Base-by-base conservation (phyloP, 768 basidiomycete genomes). In the Podaxis pistillaris region DNA sequence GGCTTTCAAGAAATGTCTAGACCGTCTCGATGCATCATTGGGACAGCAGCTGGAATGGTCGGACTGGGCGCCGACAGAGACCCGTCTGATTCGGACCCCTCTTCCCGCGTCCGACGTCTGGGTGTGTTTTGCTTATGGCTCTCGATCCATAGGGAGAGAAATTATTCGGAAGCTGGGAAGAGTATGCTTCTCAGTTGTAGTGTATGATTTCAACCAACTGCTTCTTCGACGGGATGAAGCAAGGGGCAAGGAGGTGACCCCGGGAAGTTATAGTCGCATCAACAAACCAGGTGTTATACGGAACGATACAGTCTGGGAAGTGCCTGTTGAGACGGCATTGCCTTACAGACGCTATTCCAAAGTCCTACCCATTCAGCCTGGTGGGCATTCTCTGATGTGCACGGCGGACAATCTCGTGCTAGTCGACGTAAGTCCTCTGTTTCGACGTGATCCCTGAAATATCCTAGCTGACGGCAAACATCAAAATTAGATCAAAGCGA, bases 101-200 rank as follows among this genome's bases (percentile, higher is more conserved):
- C 60, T 64, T 62, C 70, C 71, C 40, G 77, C 72, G 38, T 79
- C 81, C 12, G 65, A 69, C 26, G 69, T 76, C n/a, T 87, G 86
- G 85, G 83, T 84, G 7, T 87, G 86, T 72, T 84, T 84, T 65
- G 79, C 86, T 19, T 79, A 77, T 66, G 86, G 61, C 15, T 62
- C 54, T 28, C 61, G 55, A 50, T 62, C 15, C 11, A 40, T 56
- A n/a, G 85, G 22, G 76, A 75, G 28, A 78, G 76, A 63, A 84
- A 79, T 33, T 3, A 33, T 64, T 51, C 74, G 66, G 41, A 63
- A n/a, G 64, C 67, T 49, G 49, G 66, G 55, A 57, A 56, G 55
- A 54, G 53, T 37, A 61, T 62, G 26, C 60, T 69, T 65, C 37
- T 67, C 54, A 44, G 64, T 80, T 66, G 73, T 78, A 49, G 66